Base-by-base conservation (phyloP, 2,329 filamentous ascomycete genomes). In the Venturia pyrina region DNA sequence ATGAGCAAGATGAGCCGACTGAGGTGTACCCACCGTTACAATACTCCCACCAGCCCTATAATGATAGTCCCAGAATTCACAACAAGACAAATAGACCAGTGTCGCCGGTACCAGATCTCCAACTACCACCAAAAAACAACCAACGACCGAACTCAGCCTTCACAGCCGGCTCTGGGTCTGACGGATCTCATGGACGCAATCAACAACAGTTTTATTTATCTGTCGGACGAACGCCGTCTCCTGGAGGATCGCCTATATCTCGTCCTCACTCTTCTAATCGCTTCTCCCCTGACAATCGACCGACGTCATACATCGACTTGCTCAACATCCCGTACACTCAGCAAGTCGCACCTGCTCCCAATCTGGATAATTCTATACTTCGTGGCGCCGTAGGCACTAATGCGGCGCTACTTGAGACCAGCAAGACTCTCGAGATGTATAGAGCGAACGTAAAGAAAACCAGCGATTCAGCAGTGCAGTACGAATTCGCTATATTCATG, bases 391-490 rank as follows among this genome's bases (percentile, higher is more conserved):
- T 99, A 32, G 95, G 95, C 57, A 89, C 86, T 73, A 96, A 96
- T 78, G 93, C 93, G 3, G 96, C 93, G 24, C 82, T 99, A 15
- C 84, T 99, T 40, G 93, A 91, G 72, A 89, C 91, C 43, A 90
- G 93, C 73, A 93, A 98, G 78, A 99, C 95, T 1, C 84, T 99
- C 62, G 93, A 98, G 65, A 97, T 98, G 93, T 99, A 99, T 76
- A 86, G 93, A 57, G 88, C 89, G 65, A 99, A 98, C 73, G 91
- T 97, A 67, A 98, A 97, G 80, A 99, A 99, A 80, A 96, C 95
- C 2, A 95, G 89, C 68, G 92, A 97, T 75, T 83, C 88, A 19
- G 88, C 89, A 4, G 90, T 96, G 43, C 92, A 97, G 76, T 98
- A 98, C 76, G 95, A 96, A 40, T 98, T 99, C 77, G 95, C 95